A percentile compares a stretch with the other conserved stretches of the same genome.
Conservation (phyloP, 805 yeast genomes). For the Ogataea glucozyma region DNA sequence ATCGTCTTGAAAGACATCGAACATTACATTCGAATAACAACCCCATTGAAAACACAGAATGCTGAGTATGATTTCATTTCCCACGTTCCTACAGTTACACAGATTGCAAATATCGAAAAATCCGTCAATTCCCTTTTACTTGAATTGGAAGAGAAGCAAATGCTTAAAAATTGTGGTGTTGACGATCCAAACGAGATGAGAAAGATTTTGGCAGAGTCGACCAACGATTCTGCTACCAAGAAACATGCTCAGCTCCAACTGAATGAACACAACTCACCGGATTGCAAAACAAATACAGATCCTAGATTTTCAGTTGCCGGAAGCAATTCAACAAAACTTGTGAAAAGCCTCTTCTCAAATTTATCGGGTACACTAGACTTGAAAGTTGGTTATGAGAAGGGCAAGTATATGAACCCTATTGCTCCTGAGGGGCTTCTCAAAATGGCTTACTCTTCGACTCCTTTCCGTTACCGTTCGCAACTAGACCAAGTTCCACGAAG, state of each 20-base stretch:
- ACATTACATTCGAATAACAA: conserved; percentile 26
- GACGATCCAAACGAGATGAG: conserved; percentile 7
- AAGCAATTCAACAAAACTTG: not conserved
- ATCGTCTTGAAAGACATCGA: conserved; percentile 23
- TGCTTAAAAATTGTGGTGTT: conserved; percentile 16
- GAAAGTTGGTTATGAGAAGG: conserved; percentile 1
- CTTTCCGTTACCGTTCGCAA: conserved; percentile 3
- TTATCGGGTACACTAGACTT: conserved; percentile 1
- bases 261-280: too few relatives aligned
- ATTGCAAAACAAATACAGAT: too few relatives aligned
- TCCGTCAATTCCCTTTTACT: conserved; percentile 4
- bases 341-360: conserved; percentile 5
- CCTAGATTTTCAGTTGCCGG: not conserved
- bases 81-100: conserved; percentile 12
- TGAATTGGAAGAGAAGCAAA: conserved; percentile 10
- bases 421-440: conserved; percentile 8
- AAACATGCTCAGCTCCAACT: not conserved
- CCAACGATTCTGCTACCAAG: not conserved
- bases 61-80: conserved; percentile 11
- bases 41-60: conserved; percentile 1
- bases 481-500: too few relatives aligned
- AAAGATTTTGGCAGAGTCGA: not conserved
- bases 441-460: conserved; percentile 13
- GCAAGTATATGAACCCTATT: not conserved
- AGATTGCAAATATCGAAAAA: conserved; percentile 14